Evolutionary conservation across 352 stramenopile species (phyloP), one percentile per base, ranked within the genome.

Genomic region (Globisporangium lucens): DNA sequence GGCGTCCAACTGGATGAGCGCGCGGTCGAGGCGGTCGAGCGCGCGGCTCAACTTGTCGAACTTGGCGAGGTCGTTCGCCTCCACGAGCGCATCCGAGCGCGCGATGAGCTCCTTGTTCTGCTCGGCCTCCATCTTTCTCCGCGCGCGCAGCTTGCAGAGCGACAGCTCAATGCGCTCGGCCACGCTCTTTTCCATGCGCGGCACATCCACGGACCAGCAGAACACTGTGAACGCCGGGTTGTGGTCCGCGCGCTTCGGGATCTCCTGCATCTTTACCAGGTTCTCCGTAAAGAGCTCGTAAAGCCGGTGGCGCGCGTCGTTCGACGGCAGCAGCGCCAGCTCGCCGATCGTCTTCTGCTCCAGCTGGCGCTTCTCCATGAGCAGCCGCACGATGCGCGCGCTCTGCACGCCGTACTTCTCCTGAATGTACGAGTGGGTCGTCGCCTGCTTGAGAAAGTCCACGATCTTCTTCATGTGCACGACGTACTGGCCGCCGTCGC

Each of bases 391-490:
- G 69, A 96, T 95, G 60, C 89, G 89, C 56, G 89, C 89, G 61
- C 87, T 96, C 41, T 77, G 76, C 20, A 89, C 80, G 65, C 89
- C 89, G 63, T 83, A 94, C 69, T 89, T 91, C 41, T 96, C 89
- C 46, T 89, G 75, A 1, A 96, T 69, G 64, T 93, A 96, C 60
- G 87, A 76, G 68, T 94, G 89, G 4, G 85, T 86, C 36, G 87
- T 94, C 66, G 79, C 88, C 47, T 91, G 89, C 52, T 83, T 74
- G 33, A 96, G 62, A 60, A 91, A 93, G 49, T 82, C 74, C 24
- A 94, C 75, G 63, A 96, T 94, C 75, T 96, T 96, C 66, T 91
- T 80, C 85, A 96, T 94, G 71, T 96, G 89, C 35, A 96, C 87
- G 27, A 91, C 87, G 65, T 95, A 96, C 66, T 93, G 87, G n/a